Base-by-base conservation (phyloP, 768 basidiomycete species). In the Gautieria morchelliformis region DNA sequence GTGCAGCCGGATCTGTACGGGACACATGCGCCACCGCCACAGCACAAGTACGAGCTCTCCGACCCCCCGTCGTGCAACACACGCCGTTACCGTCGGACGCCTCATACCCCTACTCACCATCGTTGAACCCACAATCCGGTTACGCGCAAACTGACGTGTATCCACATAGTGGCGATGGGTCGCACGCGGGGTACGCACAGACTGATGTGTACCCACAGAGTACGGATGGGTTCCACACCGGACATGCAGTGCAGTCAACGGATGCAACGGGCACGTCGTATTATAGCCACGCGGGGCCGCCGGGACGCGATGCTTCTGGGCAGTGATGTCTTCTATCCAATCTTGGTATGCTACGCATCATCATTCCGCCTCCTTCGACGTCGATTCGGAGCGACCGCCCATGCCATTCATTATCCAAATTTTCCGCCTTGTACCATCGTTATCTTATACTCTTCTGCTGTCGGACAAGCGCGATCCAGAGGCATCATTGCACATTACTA, bases 41-140 rank as follows among this genome's bases (percentile, higher is more conserved):
- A 40, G 11, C 53, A 32, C 19, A 19, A 1, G 37, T 57, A 47
- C 33, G 24, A 57, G 24, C 46, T 37, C 14, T 33, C 56, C 15
- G 56, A 57, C 45, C 27, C 56, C 56, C 56, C 9, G 56, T 57
- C 3, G 22, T 27, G 22, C 30, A n/a, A 20, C 56, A 37, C 37
- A 47, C 56, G 1, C 56, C 45, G 32, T 30, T 48, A 32, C 46
- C 56, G 15, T 57, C 45, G 32, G 44, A 48, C 19, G 8, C 56
- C 14, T 17, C 27, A 4, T 50, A 57, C n/a, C 32, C 39, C 49
- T 55, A 55, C 22, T 41, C 39, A 4, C 45, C 53, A 4, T 55
- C 53, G 27, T 41, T 44, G 19, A 24, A 55, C 35, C 53, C 53
- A 3, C 48, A 17, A 10, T 20, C 27, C 2, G n/a, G 42, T 17